Percentiles rank a stretch among this genome's conserved stretches.
Conservation (phyloP, 371 early-diverging fungal genomes). For the Apophysomyces variabilis region DNA sequence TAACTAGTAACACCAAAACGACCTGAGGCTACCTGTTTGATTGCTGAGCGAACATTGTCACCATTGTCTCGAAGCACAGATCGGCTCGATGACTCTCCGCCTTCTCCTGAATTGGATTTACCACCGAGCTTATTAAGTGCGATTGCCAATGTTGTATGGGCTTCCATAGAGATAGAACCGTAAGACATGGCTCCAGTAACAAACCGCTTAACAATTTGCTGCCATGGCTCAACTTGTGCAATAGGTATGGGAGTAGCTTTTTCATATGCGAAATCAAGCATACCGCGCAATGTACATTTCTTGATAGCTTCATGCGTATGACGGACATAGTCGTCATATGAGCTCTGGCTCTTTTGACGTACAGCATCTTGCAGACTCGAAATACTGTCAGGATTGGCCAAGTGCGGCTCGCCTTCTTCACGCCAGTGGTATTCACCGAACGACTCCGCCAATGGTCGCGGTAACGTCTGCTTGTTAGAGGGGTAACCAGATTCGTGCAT, state of each 20-base stretch:
- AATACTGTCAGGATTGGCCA: conserved; percentile 89
- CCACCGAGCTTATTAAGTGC: conserved; percentile 97
- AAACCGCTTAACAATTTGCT: conserved; percentile 92
- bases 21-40: conserved; percentile 98
- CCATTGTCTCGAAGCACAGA: conserved; percentile 74
- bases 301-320: conserved; percentile 83
- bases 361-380: conserved; percentile 95
- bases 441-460: conserved; percentile 81
- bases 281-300: conserved; percentile 93
- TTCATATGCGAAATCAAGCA: conserved; percentile 87
- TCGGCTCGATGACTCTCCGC: conserved; percentile 93
- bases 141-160: conserved; percentile 89
- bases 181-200: conserved; percentile 99
- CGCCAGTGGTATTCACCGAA: conserved; percentile 96
- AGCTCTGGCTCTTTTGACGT: conserved; percentile 83
- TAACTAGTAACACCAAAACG: conserved; percentile 96
- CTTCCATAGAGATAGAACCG: conserved; percentile 94
- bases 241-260: conserved; percentile 78
- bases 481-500: conserved; percentile 90
- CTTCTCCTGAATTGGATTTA: conserved; percentile 98
- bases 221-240: conserved; percentile 97
- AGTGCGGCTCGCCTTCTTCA: conserved; percentile 89
- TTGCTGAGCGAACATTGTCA: conserved; percentile 86
- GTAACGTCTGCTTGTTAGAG: conserved; percentile 63
- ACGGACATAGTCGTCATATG: conserved; percentile 86